Evolutionary conservation across 2,329 filamentous ascomycete species (phyloP).

Genomic region (Hymenoscyphus linearis): DNA sequence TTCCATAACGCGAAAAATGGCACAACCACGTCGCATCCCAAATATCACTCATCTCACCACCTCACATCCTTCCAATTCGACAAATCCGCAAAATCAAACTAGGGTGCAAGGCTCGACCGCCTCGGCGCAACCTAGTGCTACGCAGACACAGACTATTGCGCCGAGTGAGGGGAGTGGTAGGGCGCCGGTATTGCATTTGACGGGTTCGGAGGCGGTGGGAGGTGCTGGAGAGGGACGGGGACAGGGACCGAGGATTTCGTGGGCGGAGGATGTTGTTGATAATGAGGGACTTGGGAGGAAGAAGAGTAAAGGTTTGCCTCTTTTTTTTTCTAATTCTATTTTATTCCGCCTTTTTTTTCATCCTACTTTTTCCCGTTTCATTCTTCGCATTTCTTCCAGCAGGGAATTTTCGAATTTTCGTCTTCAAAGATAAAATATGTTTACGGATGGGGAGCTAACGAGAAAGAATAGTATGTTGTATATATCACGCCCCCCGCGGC

Average conservation of each 20-base stretch:
- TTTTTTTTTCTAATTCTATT: too few species aligned
- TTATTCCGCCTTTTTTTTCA: too few species aligned
- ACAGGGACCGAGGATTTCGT: slow-evolving; percentile 63
- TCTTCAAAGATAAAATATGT: too few species aligned
- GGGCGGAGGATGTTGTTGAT: slow-evolving; percentile 89
- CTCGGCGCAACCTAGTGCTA: not conserved
- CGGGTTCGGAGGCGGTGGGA: slow-evolving; percentile 23
- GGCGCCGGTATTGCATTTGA: slow-evolving; percentile 25
- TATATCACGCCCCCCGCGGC: slow-evolving; percentile 82
- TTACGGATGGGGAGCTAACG: not conserved
- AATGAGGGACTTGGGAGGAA: slow-evolving; percentile 95
- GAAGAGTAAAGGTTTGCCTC: slow-evolving; percentile 73
- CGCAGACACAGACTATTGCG: not conserved
- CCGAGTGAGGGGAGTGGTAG: not conserved
- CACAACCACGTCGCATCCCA: not conserved
- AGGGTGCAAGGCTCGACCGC: not conserved
- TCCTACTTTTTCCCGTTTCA: not conserved
- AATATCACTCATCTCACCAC: not conserved
- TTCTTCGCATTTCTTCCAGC: too few species aligned
- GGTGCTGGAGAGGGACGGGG: slow-evolving; percentile 33
- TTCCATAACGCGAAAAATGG: not conserved
- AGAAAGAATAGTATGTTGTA: slow-evolving; percentile 73
- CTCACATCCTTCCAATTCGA: not conserved
- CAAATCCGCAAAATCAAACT: not conserved
- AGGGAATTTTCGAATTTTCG: too few species aligned